phyloP scores from a whole-genome alignment of 257 asterid genomes.

The Jacaranda copaia region DNA sequence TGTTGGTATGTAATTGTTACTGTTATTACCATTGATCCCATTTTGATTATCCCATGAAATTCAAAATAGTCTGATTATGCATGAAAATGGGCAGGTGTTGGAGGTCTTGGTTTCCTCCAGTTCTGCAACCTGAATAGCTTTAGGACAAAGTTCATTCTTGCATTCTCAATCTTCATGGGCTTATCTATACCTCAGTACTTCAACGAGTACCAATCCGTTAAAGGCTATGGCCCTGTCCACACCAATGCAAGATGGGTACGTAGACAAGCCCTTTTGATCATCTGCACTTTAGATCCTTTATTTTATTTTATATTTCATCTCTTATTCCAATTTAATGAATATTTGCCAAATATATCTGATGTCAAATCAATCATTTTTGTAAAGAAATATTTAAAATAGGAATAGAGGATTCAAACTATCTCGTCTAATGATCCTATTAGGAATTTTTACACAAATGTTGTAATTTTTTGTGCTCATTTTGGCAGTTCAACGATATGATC shows the following conservation, averaged over 20 bases:
- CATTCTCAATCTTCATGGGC: constrained; percentile 93
- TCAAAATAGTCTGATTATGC: not conserved
- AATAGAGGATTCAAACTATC: too few species aligned
- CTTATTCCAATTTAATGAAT: too few species aligned
- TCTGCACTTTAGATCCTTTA: too few species aligned
- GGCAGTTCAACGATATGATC: constrained; percentile 92
- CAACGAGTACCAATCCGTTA: constrained; percentile 65
- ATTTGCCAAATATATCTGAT: too few species aligned
- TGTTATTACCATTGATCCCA: not conserved
- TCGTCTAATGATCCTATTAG: too few species aligned
- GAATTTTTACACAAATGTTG: not conserved
- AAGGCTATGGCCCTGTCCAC: constrained; percentile 78
- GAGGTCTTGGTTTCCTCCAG: constrained; percentile 82
- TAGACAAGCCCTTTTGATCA: too few species aligned
- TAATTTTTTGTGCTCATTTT: not conserved
- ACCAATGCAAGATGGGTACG: constrained; percentile 93
- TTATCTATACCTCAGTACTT: constrained; percentile 91
- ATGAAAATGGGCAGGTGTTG: constrained; percentile 62
- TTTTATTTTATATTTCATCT: too few species aligned
- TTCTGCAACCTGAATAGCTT: constrained; percentile 92
- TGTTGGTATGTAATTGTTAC: constrained; percentile 63
- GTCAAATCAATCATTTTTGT: too few species aligned
- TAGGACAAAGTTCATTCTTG: constrained; percentile 83
- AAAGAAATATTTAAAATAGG: too few species aligned
- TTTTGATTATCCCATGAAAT: not conserved